Percentiles rank a stretch among this genome's conserved stretches.
These are phyloP conservation scores for Chrysoporthe deuterocubensis DNA, from an alignment of 2,329 filamentous ascomycete genomes.

Conservation along the genomic window DNA sequence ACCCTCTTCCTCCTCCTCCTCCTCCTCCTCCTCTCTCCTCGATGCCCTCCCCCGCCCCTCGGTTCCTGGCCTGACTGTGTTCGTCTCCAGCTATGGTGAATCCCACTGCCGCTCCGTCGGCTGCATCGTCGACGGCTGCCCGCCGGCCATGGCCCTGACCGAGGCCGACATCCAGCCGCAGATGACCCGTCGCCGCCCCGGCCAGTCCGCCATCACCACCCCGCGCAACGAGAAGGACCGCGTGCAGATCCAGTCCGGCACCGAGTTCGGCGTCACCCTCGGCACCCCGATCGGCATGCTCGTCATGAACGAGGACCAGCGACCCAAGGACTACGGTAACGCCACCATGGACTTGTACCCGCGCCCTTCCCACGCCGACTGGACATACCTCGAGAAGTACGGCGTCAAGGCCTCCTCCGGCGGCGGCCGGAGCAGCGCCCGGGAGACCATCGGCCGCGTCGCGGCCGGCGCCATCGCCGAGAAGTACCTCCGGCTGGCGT, in stretches of 20 bases:
- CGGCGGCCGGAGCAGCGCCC: slow-evolving; percentile 86
- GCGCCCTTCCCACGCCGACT: slow-evolving; percentile 91
- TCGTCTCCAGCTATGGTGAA: slow-evolving; percentile 68
- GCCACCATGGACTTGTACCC: slow-evolving; percentile 92
- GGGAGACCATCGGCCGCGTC: slow-evolving; percentile 92
- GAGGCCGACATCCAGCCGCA: slow-evolving; percentile 92
- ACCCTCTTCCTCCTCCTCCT: slow-evolving; percentile 25
- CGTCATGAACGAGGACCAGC: slow-evolving; percentile 90
- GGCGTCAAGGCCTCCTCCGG: slow-evolving; percentile 90
- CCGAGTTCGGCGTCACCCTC: slow-evolving; percentile 85
- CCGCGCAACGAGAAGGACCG: slow-evolving; percentile 90
- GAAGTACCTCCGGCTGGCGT: slow-evolving; percentile 81
- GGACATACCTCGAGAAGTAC: slow-evolving; percentile 97
- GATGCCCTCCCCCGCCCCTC: no score
- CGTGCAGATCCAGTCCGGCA: slow-evolving; percentile 91
- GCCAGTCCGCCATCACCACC: slow-evolving; percentile 88
- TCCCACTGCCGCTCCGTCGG: slow-evolving; percentile 92
- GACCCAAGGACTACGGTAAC: slow-evolving; percentile 88
- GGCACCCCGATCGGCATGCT: slow-evolving; percentile 89
- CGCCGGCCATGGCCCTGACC: slow-evolving; percentile 82
- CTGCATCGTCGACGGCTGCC: slow-evolving; percentile 92
- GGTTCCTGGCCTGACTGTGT: neutral
- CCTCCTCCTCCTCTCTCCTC: slow-evolving; percentile 14
- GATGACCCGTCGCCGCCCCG: slow-evolving; percentile 86
- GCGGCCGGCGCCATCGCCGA: slow-evolving; percentile 92